Conservation (phyloP, 257 asterid genomes). For the Solanum etuberosum region DNA sequence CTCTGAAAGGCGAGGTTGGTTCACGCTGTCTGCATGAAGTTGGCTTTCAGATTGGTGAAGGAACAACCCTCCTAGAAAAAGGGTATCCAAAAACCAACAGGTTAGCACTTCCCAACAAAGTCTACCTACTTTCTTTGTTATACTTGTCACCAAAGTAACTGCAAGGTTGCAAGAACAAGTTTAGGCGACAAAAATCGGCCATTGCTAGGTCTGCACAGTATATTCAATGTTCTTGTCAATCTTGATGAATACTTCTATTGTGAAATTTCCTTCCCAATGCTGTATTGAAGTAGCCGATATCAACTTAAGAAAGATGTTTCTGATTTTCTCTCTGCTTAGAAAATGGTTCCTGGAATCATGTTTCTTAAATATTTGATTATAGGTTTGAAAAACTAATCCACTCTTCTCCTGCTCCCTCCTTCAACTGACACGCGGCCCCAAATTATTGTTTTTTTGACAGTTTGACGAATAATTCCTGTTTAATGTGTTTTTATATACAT, state of each 20-base stretch:
- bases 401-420: neutral
- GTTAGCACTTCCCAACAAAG: slow-evolving; percentile 10
- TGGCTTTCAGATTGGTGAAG: slow-evolving; percentile 58
- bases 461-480: neutral
- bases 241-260: neutral
- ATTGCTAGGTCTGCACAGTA: neutral
- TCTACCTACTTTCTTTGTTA: neutral
- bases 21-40: slow-evolving; percentile 16
- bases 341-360: neutral
- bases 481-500: neutral
- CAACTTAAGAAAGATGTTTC: neutral
- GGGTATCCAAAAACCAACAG: slow-evolving; percentile 50
- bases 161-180: neutral
- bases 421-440: neutral
- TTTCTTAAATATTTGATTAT: neutral
- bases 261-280: neutral
- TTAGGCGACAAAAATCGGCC: neutral
- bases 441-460: neutral
- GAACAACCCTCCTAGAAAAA: slow-evolving; percentile 39
- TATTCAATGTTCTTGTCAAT: neutral
- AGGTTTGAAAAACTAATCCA: neutral
- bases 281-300: neutral
- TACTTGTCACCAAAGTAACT: neutral
- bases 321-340: neutral
- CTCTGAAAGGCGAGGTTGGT: neutral